Conservation (phyloP, 495 filamentous ascomycete species). For the Daldinia grandis region DNA sequence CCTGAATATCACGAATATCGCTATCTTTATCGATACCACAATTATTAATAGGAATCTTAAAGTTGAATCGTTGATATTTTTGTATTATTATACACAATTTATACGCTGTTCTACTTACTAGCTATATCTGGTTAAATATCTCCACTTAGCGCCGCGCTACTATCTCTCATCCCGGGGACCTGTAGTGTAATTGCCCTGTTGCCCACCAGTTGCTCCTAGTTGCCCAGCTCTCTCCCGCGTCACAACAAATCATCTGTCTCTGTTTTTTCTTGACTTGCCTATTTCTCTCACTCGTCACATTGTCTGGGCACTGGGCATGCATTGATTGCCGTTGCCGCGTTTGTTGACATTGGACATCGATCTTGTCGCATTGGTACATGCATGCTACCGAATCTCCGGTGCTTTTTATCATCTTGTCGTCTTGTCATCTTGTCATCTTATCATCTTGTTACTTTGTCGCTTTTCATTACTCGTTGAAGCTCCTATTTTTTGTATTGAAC, state of each 20-base stretch:
- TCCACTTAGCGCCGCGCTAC: too few relatives aligned
- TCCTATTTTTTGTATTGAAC: slow-evolving; percentile 30
- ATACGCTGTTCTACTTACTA: too few relatives aligned
- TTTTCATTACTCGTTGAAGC: slow-evolving; percentile 34
- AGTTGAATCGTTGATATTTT: too few relatives aligned
- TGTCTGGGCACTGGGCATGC: slow-evolving; percentile 33
- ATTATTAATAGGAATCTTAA: too few relatives aligned
- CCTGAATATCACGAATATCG: too few relatives aligned
- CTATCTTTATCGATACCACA: too few relatives aligned
- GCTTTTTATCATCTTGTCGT: background rate
- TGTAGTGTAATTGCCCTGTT: too few relatives aligned
- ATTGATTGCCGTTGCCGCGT: slow-evolving; percentile 47
- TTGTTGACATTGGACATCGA: slow-evolving; percentile 37
- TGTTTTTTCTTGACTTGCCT: slow-evolving; percentile 16
- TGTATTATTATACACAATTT: too few relatives aligned
- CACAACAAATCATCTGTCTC: slow-evolving; percentile 38
- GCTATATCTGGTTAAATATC: too few relatives aligned
- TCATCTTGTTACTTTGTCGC: slow-evolving; percentile 22
- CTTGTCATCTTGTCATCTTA: background rate
- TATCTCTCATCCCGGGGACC: too few relatives aligned
- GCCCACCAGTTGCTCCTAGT: slow-evolving; percentile 7
- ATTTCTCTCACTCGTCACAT: slow-evolving; percentile 18
- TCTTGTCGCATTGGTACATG: slow-evolving; percentile 40
- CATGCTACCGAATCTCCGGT: slow-evolving; percentile 23
- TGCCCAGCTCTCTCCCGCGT: slow-evolving; percentile 7